phyloP scores from a whole-genome alignment of 768 basidiomycete species.

The Collybiopsis confluens region DNA sequence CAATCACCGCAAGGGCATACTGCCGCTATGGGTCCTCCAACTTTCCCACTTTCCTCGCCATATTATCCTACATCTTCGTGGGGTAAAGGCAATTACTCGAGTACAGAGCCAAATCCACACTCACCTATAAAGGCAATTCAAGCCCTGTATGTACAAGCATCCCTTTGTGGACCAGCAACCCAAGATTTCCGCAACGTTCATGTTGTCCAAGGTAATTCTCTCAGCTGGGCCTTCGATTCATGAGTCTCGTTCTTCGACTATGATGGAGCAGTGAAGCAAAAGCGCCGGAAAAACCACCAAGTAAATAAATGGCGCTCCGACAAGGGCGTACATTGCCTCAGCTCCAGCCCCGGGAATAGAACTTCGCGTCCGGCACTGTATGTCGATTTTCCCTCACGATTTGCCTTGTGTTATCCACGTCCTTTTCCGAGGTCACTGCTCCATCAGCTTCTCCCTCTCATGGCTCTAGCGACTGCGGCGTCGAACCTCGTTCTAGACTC shows the following conservation, averaged over 20 bases:
- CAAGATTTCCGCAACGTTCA: too few species aligned
- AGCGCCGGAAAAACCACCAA: too few species aligned
- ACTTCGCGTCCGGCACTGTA: neutral
- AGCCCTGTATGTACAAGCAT: too few species aligned
- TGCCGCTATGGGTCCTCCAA: slow-evolving; percentile 71
- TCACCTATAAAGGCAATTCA: slow-evolving; percentile 35
- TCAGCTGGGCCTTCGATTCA: too few species aligned
- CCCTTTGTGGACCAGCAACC: too few species aligned
- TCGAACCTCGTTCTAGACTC: neutral
- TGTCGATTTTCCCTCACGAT: neutral
- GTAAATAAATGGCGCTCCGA: slow-evolving; percentile 1
- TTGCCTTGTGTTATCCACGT: neutral
- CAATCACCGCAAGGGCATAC: slow-evolving; percentile 25
- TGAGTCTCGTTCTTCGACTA: too few species aligned
- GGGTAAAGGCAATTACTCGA: slow-evolving; percentile 59
- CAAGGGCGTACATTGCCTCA: slow-evolving; percentile 3
- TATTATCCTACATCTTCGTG: slow-evolving; percentile 35
- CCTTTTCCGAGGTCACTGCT: neutral
- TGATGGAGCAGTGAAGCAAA: too few species aligned
- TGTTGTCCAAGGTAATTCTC: too few species aligned
- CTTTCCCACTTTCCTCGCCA: slow-evolving; percentile 39
- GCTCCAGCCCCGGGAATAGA: neutral
- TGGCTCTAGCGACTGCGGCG: neutral
- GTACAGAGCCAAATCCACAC: slow-evolving; percentile 49
- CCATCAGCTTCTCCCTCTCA: neutral